Conservation (phyloP, 768 basidiomycete genomes). For the Baorangia bicolor region DNA sequence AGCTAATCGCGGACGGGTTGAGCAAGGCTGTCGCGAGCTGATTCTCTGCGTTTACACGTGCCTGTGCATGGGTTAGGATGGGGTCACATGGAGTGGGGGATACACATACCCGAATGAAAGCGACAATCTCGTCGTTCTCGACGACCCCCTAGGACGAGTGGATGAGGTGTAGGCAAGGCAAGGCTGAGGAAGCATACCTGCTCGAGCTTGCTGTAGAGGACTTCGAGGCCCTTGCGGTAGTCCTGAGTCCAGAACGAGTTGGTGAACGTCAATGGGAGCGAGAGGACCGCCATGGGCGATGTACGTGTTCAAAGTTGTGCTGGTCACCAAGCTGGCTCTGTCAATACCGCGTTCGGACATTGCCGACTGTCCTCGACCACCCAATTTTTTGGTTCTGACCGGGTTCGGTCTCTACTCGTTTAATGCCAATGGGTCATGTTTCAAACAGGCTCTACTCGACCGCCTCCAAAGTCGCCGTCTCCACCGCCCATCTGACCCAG, state of each 20-base stretch:
- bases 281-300: slow-evolving; percentile 74
- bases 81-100: not conserved
- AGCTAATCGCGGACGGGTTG: slow-evolving; percentile 47
- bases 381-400: slow-evolving; percentile 17
- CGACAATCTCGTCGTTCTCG: slow-evolving; percentile 81
- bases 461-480: slow-evolving; percentile 50
- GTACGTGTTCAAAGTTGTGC: slow-evolving; percentile 13
- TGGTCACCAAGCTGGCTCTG: not conserved
- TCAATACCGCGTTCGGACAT: slow-evolving; percentile 17
- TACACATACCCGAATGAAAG: slow-evolving; percentile 74
- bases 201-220: slow-evolving; percentile 72
- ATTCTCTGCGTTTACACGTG: slow-evolving; percentile 69
- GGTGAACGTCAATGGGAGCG: slow-evolving; percentile 83
- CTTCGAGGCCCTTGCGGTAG: slow-evolving; percentile 79
- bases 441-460: slow-evolving; percentile 51
- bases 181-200: slow-evolving; percentile 48
- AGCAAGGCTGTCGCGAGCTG: slow-evolving; percentile 60
- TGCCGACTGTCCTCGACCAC: slow-evolving; percentile 35
- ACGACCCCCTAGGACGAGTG: slow-evolving; percentile 57
- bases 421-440: slow-evolving; percentile 58
- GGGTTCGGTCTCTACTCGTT: slow-evolving; percentile 1
- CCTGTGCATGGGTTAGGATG: slow-evolving; percentile 42
- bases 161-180: slow-evolving; percentile 9
- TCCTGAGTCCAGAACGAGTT: slow-evolving; percentile 97
- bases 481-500: slow-evolving; percentile 49